Evolutionary conservation across 148 eudicot genomes (phyloP), one percentile per base, ranked within the genome.

Genomic region (Camellia sinensis): DNA sequence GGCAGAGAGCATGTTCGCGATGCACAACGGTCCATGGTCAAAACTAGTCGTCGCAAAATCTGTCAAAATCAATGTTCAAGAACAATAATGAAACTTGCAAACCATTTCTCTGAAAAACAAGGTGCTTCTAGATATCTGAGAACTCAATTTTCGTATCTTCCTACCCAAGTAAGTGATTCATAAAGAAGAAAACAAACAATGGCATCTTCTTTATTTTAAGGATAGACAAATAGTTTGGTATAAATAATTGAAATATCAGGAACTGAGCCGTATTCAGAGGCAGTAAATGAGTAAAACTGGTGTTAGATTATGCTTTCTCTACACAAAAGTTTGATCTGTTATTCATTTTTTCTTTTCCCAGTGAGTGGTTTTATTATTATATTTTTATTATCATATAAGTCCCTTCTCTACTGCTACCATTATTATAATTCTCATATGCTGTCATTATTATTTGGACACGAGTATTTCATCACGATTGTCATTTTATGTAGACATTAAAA

Each of bases 1-100:
- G 99, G 98, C 89, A 97, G 90, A 71, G 92, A 91, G 87, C 93
- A 92, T 74, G 98, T 97, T 77, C 99, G 92, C 52, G 98, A 92
- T 45, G 99, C 98, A 86, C 99, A 97, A 17, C 94, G 94, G 81
- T 97, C 99, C 80, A 97, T 87, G 69, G 99, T 92, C 64, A 90
- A 86, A 75, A 97, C 87, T 69, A 97, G 82, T 78, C 98, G 86
- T 73, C 87, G 89, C 67, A 94, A 80, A 84, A 97, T 89, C 99
- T 97, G 91, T 41, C 73, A 77, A 77, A 62, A 22, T 41, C 63
- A 61, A 21, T 37, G n/a, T 60, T 19, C 18, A 77, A 76, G 44
- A 46, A 29, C 10, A 66, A 37, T 40, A 66, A 67, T 65, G 48
- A 40, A 50, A 78, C 29, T 37, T 21, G 60, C 59, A 46, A 77